Evolutionary conservation across 2,329 filamentous ascomycete species (phyloP), one percentile per base, ranked within the genome.

Genomic region (Monilinia laxa): DNA sequence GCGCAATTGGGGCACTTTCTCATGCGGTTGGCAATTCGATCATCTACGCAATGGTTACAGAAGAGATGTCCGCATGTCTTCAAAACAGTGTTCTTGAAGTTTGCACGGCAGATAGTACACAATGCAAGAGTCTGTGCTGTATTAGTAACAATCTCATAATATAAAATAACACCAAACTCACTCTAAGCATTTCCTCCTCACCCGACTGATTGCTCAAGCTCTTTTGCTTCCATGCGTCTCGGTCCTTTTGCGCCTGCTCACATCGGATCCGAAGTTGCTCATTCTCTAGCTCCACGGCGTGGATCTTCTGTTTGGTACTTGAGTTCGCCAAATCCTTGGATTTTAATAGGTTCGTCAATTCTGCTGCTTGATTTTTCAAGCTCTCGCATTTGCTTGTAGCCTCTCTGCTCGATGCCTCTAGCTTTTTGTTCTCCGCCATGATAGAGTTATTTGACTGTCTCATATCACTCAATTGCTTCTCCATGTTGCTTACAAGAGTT

Each of bases 41-140:
- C 90, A 71, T 97, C 92, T 31, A 98, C 90, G 76, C 95, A 99
- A 58, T 88, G 85, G 75, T 89, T 89, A 84, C 95, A 99, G 78
- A 98, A 97, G 59, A 96, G 86, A 78, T 99, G 95, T 1, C 95
- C 95, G 77, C 95, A 99, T 0, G 91, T 93, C 80, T 95, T 96
- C 77, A 99, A 85, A 12, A 90, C 90, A 0, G 93, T 96, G 76
- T 98, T 92, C 79, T 98, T 98, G 81, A 97, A 93, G 72, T 94
- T 92, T 75, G 87, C 90, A 72, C 92, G 91, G 81, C 96, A 99
- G 62, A 98, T 91, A 14, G 92, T 92, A 81, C 95, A 99, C 62
- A 96, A 87, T 42, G 91, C 90, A 78, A 95, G 85, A 74, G 84
- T 84, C 89, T 92, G 74, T 2, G 67, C 18, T 65, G 62, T 25